phyloP scores from a whole-genome alignment of 257 asterid species.

The Capsicum rhomboideum region DNA sequence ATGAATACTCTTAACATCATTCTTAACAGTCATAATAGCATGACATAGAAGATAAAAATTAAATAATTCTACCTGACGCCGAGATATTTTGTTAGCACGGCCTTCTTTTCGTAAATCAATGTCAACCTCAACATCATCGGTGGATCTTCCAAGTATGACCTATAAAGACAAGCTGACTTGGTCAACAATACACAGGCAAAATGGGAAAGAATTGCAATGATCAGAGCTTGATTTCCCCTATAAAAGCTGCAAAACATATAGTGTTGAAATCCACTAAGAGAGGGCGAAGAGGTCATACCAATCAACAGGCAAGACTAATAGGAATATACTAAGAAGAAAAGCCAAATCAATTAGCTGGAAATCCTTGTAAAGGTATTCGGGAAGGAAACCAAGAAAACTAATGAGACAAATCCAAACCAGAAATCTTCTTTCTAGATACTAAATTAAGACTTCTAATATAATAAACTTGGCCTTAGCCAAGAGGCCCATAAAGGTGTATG shows the following conservation, averaged over 20 bases:
- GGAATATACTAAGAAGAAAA: neutral
- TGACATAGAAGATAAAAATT: neutral
- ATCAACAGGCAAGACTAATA: neutral
- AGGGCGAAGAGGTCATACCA: neutral
- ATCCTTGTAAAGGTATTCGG: neutral
- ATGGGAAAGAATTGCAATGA: neutral
- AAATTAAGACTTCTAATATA: neutral
- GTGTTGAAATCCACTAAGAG: neutral
- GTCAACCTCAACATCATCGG: slow-evolving; percentile 80
- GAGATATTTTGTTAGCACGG: slow-evolving; percentile 86
- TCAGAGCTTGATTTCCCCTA: neutral
- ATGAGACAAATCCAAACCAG: neutral
- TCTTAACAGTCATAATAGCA: neutral
- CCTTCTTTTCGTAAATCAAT: slow-evolving; percentile 94
- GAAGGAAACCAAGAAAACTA: neutral
- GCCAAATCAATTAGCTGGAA: neutral
- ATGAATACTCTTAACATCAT: neutral
- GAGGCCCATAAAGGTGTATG: neutral
- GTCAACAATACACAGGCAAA: neutral
- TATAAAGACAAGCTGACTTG: slow-evolving; percentile 16
- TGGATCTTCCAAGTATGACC: slow-evolving; percentile 95
- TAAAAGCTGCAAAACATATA: neutral
- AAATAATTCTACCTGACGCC: slow-evolving; percentile 67
- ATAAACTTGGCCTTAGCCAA: neutral
- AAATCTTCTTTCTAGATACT: neutral